Evolutionary conservation across 352 stramenopile species (phyloP), one percentile per base, ranked within the genome.

Genomic region (Aphanomyces stellatus): DNA sequence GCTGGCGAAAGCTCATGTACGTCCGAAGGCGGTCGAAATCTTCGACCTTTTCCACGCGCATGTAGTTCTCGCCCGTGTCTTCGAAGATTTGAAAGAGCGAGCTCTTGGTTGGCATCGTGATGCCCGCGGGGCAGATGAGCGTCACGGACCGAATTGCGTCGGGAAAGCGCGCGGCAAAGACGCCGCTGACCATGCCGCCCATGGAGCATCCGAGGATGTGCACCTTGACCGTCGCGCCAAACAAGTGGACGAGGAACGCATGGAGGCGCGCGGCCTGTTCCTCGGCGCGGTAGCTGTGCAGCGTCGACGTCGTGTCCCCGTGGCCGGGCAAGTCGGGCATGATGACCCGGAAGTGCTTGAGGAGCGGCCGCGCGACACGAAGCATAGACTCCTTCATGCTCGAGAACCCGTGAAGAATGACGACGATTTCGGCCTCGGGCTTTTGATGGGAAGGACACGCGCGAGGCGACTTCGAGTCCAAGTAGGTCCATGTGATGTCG

Each of bases 191-290:
- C 79, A 91, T 87, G 15, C 81, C 83, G 48, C 83, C 83, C 83
- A 91, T 90, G 51, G 79, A 88, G 69, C 80, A 88, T 8, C 83
- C 83, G 19, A 90, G 71, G 7, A 91, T 48, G 53, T 91, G 83
- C 17, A 91, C 72, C 68, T 86, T 85, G 51, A 77, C 78, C 59
- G 80, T 69, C 6, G 71, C 28, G 5, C 73, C 69, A 30, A 91
- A 69, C n/a, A 79, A 75, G 25, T 71, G 74, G 25, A 85, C 69
- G 8, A 91, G 62, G 56, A 91, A 91, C 30, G 75, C 56, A 61
- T 88, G 73, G 55, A 91, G 68, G 1, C 81, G 72, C 15, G 71
- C 41, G n/a, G 81, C 80, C 43, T 91, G 83, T 2, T 72, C 71
- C 22, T 79, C 76, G 49, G 83, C 78, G 0, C 74, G 77, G 64